These are phyloP conservation scores for Globisporangium parvum DNA, from an alignment of 352 stramenopile genomes.

Conservation along the genomic window DNA sequence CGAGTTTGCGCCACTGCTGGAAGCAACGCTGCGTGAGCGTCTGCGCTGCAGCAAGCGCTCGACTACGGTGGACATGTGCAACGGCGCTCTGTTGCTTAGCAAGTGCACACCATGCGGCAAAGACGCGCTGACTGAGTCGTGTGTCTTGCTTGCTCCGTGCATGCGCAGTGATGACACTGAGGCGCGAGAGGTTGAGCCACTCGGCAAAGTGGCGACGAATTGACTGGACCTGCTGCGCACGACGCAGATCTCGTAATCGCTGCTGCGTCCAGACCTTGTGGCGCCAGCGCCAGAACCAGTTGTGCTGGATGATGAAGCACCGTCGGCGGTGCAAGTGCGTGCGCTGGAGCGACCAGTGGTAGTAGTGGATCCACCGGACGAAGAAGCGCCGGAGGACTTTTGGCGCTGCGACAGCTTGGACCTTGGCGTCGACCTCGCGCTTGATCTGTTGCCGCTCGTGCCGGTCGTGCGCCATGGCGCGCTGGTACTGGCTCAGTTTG, in stretches of 20 bases:
- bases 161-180: slow-evolving; percentile 44
- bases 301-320: slow-evolving; percentile 45
- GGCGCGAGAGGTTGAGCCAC: slow-evolving; percentile 51
- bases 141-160: slow-evolving; percentile 21
- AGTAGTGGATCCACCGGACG: slow-evolving; percentile 46
- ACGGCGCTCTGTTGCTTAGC: neutral
- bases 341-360: slow-evolving; percentile 42
- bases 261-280: slow-evolving; percentile 45
- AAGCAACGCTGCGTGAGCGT: slow-evolving; percentile 9
- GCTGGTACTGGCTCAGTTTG: slow-evolving; percentile 41
- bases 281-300: slow-evolving; percentile 62
- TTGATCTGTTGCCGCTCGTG: slow-evolving; percentile 50
- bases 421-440: slow-evolving; percentile 37
- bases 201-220: slow-evolving; percentile 32
- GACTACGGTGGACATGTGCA: neutral
- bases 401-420: slow-evolving; percentile 33
- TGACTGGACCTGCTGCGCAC: slow-evolving; percentile 18
- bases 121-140: slow-evolving; percentile 18
- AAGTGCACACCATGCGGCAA: slow-evolving; percentile 33
- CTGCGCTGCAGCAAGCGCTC: neutral
- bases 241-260: slow-evolving; percentile 24
- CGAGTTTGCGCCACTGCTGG: slow-evolving; percentile 3
- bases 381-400: slow-evolving; percentile 58
- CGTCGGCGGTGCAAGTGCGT: slow-evolving; percentile 37
- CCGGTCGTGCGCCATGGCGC: slow-evolving; percentile 29